Base-by-base conservation (phyloP, 2,329 filamentous ascomycete species). In the Ophiostoma himal-ulmi region DNA sequence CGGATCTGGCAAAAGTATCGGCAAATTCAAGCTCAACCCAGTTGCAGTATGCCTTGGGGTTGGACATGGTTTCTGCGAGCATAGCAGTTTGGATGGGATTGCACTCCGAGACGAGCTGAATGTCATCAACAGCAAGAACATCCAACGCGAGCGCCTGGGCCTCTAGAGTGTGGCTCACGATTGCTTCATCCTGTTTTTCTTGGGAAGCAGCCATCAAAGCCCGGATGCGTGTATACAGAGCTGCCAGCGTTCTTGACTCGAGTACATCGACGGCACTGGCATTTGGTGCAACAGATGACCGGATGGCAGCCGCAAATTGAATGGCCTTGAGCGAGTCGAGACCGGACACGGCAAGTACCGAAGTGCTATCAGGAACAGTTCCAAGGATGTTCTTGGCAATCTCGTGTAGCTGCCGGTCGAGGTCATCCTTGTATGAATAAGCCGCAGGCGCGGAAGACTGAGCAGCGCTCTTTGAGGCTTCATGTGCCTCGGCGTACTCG, bases 61-160 rank as follows among this genome's bases (percentile, higher is more conserved):
- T 82, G 22, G 81, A 82, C 2, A 83, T 78, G 0, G 92, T 94
- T 79, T 96, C 92, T 0, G 86, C 83, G 20, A 97, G 82, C 92
- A 97, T 96, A 1, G 92, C 89, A 22, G 85, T 81, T 75, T 97
- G 94, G 11, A 95, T 82, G 17, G 88, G 84, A 4, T 89, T 94
- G 77, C 92, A 95, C 5, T 84, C 84, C 22, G 70, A 10, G 7
- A 72, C 69, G 13, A 44, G 44, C 20, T 72, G 70, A 0, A 74
- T 64, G 44, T 68, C 69, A 11, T 52, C 37, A 6, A 44, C n/a
- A 20, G 36, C 14, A 6, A 65, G 4, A 20, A 65, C 0, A 22
- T 39, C 62, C 4, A 36, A 65, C 5, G 36, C 62, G n/a, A 65
- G 20, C n/a, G 20, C 37, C 20, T 39, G 14, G 20, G 62, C 36